Conservation (phyloP, 2,329 filamentous ascomycete species). For the Rasamsonia emersonii region DNA sequence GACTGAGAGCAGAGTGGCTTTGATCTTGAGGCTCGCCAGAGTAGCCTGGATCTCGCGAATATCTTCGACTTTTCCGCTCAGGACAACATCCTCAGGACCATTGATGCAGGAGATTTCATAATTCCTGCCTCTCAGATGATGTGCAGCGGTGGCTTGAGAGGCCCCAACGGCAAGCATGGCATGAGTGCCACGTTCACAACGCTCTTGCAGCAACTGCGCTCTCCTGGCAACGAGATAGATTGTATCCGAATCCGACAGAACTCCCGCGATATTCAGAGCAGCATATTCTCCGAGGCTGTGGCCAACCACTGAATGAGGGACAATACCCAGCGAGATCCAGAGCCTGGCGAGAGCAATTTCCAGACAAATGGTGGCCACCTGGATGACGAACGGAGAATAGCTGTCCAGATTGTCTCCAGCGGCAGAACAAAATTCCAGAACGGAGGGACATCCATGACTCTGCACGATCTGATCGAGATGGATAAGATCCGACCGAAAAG, state of each 20-base stretch:
- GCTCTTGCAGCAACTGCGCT: conserved; percentile 30
- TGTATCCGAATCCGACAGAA: conserved; percentile 27
- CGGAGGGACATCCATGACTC: conserved; percentile 25
- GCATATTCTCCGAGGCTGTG: conserved; percentile 36
- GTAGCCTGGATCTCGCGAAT: conserved; percentile 46
- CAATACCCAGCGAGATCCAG: conserved; percentile 29
- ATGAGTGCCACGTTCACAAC: conserved; percentile 32
- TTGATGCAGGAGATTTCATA: conserved; percentile 64
- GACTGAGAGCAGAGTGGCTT: conserved; percentile 47
- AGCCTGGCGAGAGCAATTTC: conserved; percentile 30
- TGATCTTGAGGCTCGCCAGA: neutral
- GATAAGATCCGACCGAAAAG: conserved; percentile 15
- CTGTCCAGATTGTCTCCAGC: conserved; percentile 21
- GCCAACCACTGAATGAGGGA: conserved; percentile 29
- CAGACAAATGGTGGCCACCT: conserved; percentile 28
- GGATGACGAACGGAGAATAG: conserved; percentile 21
- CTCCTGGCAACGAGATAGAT: conserved; percentile 32
- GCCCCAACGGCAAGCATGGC: conserved; percentile 38
- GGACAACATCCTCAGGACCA: conserved; percentile 63
- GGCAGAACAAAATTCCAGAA: conserved; percentile 23
- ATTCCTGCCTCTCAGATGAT: too few relatives aligned
- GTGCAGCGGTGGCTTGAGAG: too few relatives aligned
- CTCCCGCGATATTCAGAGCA: conserved; percentile 29
- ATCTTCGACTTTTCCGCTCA: conserved; percentile 53
- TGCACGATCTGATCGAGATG: conserved; percentile 21